Percentiles rank a stretch among this genome's conserved stretches.
phyloP scores from a whole-genome alignment of 2,329 filamentous ascomycete species.

The Colletotrichum falcatum region DNA sequence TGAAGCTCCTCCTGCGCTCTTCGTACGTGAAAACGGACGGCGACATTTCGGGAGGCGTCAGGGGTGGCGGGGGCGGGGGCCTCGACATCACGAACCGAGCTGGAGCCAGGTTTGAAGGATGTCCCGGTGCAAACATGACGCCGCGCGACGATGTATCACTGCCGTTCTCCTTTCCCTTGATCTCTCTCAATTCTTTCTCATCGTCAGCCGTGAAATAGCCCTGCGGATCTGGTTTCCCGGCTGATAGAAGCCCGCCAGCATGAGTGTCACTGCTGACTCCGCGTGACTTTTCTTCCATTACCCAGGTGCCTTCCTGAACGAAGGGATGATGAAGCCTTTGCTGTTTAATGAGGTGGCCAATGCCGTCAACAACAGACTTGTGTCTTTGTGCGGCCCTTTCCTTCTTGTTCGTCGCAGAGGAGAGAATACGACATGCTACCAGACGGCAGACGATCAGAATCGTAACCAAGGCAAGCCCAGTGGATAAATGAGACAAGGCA shows the following conservation, averaged over 20 bases:
- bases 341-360: conserved; percentile 28
- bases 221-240: conserved; percentile 19
- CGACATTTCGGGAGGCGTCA: conserved; percentile 62
- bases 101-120: conserved; percentile 30
- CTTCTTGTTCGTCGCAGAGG: conserved; percentile 13
- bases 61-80: conserved; percentile 59
- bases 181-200: conserved; percentile 6
- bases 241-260: conserved; percentile 24
- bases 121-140: conserved; percentile 5
- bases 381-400: neutral
- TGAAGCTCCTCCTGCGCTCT: conserved; percentile 50
- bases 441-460: conserved; percentile 49
- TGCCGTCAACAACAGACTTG: neutral
- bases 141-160: neutral
- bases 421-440: conserved; percentile 12
- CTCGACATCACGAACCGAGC: conserved; percentile 47
- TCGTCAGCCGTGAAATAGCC: conserved; percentile 10
- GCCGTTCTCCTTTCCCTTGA: neutral
- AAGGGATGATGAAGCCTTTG: conserved; percentile 39
- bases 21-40: conserved; percentile 58
- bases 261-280: conserved; percentile 45
- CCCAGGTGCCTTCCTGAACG: conserved; percentile 24
- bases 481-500: conserved; percentile 45
- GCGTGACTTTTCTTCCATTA: conserved; percentile 49
- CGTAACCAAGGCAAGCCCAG: conserved; percentile 49